Evolutionary conservation across 106 monocot species (phyloP).

Genomic region (Acorus calamus): DNA sequence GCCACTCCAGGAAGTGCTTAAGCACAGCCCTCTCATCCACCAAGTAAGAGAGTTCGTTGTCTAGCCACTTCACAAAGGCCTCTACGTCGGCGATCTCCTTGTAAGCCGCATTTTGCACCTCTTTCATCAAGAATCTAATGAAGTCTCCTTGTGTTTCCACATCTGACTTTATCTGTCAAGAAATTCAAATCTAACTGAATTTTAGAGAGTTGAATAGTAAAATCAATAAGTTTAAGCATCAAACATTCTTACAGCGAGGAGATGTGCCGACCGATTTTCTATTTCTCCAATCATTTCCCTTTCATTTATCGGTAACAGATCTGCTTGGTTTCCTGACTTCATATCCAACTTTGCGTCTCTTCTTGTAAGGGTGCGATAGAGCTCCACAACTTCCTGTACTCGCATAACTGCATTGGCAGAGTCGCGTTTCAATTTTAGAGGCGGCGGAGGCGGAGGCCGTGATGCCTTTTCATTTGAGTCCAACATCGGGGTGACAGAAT

Average conservation of each 20-base stretch:
- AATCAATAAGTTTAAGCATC: no score
- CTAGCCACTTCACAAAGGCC: conserved; percentile 61
- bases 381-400: conserved; percentile 48
- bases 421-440: conserved; percentile 6
- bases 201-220: no score
- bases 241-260: conserved; percentile 42
- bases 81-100: conserved; percentile 42
- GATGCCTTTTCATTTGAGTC: conserved; percentile 15
- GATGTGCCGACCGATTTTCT: conserved; percentile 53
- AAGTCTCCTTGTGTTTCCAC: conserved; percentile 55
- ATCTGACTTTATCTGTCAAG: conserved; percentile 50
- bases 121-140: conserved; percentile 34
- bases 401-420: conserved; percentile 21
- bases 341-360: conserved; percentile 31
- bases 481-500: neutral
- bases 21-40: conserved; percentile 69
- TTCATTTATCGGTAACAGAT: conserved; percentile 13
- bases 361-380: conserved; percentile 34
- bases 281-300: conserved; percentile 69
- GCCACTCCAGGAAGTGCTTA: conserved; percentile 59
- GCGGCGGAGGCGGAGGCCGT: conserved; percentile 29
- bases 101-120: conserved; percentile 34
- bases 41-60: conserved; percentile 47
- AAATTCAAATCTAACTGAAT: no score
- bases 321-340: conserved; percentile 16